These are phyloP conservation scores for Colletotrichum caudatum DNA, from an alignment of 2,329 filamentous ascomycete genomes.

Conservation along the genomic window DNA sequence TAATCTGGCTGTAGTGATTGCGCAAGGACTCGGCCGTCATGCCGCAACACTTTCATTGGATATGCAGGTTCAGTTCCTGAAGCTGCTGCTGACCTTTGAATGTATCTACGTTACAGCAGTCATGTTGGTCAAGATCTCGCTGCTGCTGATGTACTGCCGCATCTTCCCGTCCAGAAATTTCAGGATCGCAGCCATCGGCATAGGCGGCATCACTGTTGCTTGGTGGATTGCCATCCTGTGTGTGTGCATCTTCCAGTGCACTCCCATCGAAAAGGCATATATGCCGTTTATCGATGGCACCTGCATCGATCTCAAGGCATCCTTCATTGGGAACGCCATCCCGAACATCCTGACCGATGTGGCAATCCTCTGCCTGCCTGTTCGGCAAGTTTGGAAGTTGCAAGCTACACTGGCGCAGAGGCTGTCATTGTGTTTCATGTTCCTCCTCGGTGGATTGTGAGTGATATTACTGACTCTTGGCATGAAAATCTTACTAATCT, in stretches of 20 bases:
- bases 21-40: constrained; percentile 32
- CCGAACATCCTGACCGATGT: constrained; percentile 56
- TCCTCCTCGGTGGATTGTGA: constrained; percentile 52
- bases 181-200: constrained; percentile 29
- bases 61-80: constrained; percentile 30
- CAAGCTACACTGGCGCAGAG: constrained; percentile 45
- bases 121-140: constrained; percentile 39
- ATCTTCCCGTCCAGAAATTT: constrained; percentile 36
- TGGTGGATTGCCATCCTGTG: constrained; percentile 43
- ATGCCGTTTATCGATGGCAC: constrained; percentile 48
- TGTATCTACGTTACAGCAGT: constrained; percentile 36
- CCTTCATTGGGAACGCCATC: constrained; percentile 58
- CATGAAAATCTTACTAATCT: neutral
- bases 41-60: constrained; percentile 28
- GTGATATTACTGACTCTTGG: constrained; percentile 27
- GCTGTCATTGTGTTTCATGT: constrained; percentile 47
- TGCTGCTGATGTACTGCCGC: constrained; percentile 40
- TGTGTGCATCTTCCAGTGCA: constrained; percentile 56
- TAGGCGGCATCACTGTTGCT: constrained; percentile 34
- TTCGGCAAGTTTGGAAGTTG: constrained; percentile 48
- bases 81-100: constrained; percentile 36
- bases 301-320: constrained; percentile 55
- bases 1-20: constrained; percentile 30
- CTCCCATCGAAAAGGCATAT: constrained; percentile 54
- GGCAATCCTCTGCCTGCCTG: constrained; percentile 48